These are phyloP conservation scores for Monosporascus ibericus DNA, from an alignment of 2,329 filamentous ascomycete species.

Conservation along the genomic window DNA sequence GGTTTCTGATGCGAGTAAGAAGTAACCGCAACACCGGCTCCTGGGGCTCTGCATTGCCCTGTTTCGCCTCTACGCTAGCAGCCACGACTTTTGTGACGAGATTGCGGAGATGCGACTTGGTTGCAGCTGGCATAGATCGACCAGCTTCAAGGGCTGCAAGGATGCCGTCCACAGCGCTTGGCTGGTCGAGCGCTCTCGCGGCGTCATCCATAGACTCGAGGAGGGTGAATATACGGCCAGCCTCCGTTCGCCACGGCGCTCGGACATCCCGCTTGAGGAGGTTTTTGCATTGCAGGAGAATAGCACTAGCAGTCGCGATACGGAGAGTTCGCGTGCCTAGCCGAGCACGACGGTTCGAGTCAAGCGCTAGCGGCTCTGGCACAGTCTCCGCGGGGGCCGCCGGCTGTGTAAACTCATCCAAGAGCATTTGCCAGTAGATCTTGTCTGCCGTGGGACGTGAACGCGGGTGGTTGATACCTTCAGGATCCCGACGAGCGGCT, in stretches of 20 bases:
- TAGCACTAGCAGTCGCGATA: slow-evolving; percentile 67
- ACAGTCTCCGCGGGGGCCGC: slow-evolving; percentile 48
- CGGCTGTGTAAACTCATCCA: slow-evolving; percentile 68
- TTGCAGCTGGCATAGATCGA: slow-evolving; percentile 58
- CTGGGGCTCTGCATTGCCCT: slow-evolving; percentile 34
- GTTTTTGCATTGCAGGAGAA: slow-evolving; percentile 76
- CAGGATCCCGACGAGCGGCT: slow-evolving; percentile 61
- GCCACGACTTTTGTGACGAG: slow-evolving; percentile 51
- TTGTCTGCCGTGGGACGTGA: slow-evolving; percentile 61
- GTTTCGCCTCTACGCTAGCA: slow-evolving; percentile 41
- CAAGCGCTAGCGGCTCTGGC: slow-evolving; percentile 69
- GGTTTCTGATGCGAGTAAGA: slow-evolving; percentile 59
- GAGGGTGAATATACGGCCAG: slow-evolving; percentile 62
- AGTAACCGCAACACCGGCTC: slow-evolving; percentile 61
- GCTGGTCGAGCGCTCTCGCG: slow-evolving; percentile 38
- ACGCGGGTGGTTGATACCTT: slow-evolving; percentile 55
- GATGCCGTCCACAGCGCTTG: slow-evolving; percentile 49
- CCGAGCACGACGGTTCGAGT: slow-evolving; percentile 55
- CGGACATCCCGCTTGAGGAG: slow-evolving; percentile 75
- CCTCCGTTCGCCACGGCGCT: slow-evolving; percentile 70
- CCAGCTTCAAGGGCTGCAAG: slow-evolving; percentile 58
- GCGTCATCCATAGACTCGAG: slow-evolving; percentile 49
- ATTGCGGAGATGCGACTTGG: slow-evolving; percentile 52
- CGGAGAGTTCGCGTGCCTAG: slow-evolving; percentile 53
- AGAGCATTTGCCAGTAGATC: slow-evolving; percentile 69